Evolutionary conservation across 1,284 basidiomycete species (phyloP).

Genomic region (Rhodotorula mucilaginosa): DNA sequence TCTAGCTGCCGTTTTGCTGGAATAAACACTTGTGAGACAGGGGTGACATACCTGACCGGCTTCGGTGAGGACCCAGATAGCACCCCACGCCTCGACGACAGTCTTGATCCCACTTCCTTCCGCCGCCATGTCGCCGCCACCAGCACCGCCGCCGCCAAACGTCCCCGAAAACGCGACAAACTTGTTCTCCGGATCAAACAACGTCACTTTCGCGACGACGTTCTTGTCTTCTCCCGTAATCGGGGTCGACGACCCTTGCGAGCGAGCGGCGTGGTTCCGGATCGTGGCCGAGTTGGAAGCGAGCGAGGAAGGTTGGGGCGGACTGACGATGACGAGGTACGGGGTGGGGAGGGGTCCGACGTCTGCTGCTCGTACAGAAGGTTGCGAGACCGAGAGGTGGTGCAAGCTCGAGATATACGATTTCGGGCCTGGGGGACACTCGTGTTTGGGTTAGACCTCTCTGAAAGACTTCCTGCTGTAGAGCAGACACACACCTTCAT

Average conservation of each 20-base stretch:
- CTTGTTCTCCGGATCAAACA: constrained; percentile 93
- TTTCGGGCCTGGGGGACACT: constrained; percentile 48
- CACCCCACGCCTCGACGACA: constrained; percentile 73
- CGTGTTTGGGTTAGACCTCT: background rate
- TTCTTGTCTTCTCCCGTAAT: constrained; percentile 55
- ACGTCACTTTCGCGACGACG: constrained; percentile 71
- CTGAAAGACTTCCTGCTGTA: background rate
- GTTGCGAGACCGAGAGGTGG: background rate
- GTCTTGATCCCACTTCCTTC: constrained; percentile 62
- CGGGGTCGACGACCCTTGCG: background rate
- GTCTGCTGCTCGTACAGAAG: constrained; percentile 42
- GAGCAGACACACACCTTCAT: constrained; percentile 64
- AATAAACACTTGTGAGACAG: background rate
- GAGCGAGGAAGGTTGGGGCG: constrained; percentile 69
- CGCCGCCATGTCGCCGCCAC: background rate
- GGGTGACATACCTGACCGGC: constrained; percentile 59
- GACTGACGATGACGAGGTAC: constrained; percentile 84
- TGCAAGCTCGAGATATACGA: constrained; percentile 54
- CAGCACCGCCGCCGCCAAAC: constrained; percentile 55
- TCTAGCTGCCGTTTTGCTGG: background rate
- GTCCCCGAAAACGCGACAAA: constrained; percentile 70
- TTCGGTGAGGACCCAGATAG: constrained; percentile 71
- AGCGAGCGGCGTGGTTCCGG: constrained; percentile 60
- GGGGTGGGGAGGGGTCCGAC: constrained; percentile 45
- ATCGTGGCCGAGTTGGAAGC: constrained; percentile 69